phyloP scores from a whole-genome alignment of 805 yeast genomes.

The Clavispora carvajalis region DNA sequence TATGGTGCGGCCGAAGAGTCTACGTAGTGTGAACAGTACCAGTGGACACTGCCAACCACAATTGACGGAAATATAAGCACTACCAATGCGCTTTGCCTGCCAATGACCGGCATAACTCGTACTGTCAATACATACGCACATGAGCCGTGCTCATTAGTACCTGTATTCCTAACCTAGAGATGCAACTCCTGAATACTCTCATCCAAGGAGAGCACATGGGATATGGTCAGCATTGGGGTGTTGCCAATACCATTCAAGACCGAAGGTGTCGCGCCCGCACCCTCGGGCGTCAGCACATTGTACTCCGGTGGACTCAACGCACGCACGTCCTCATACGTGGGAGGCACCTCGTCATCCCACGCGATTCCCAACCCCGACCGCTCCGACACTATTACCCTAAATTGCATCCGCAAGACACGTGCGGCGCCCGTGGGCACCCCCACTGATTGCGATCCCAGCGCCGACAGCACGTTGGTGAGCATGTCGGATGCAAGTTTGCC shows the following conservation, averaged over 20 bases:
- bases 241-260: constrained; percentile 41
- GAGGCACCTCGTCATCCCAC: constrained; percentile 99
- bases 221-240: constrained; percentile 27
- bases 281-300: constrained; percentile 30
- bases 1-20: no score
- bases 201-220: constrained; percentile 10
- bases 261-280: constrained; percentile 24
- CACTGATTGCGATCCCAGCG: constrained; percentile 20
- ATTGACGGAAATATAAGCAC: no score
- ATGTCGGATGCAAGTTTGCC: constrained; percentile 3
- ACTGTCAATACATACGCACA: no score
- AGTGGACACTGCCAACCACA: no score
- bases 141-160: background rate
- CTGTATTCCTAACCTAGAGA: constrained; percentile 10
- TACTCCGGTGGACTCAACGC: constrained; percentile 87
- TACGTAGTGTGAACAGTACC: no score
- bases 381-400: constrained; percentile 76
- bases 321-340: constrained; percentile 81
- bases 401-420: constrained; percentile 90
- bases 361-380: constrained; percentile 93
- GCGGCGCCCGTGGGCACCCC: constrained; percentile 95
- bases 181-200: constrained; percentile 31
- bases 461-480: constrained; percentile 24
- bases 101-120: no score
- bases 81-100: no score